These are phyloP conservation scores for Pseudocercospora macadamiae DNA, from an alignment of 2,329 filamentous ascomycete species.

Conservation along the genomic window DNA sequence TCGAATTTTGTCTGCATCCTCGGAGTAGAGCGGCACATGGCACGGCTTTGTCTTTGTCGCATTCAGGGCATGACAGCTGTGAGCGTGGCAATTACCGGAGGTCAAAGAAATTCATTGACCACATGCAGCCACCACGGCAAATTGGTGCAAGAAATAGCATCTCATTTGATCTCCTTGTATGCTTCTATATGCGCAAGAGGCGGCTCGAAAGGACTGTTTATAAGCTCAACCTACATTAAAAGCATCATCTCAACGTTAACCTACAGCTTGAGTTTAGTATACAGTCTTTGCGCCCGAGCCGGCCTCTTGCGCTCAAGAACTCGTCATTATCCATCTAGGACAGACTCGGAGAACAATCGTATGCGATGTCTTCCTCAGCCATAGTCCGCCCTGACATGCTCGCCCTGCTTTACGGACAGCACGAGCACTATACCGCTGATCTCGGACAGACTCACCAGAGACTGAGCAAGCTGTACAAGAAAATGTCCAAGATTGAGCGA, in stretches of 20 bases:
- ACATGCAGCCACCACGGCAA: slow-evolving; percentile 26
- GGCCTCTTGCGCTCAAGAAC: slow-evolving; percentile 28
- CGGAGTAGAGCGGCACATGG: background rate
- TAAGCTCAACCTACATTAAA: slow-evolving; percentile 6
- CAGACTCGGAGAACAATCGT: slow-evolving; percentile 12
- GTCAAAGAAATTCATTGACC: slow-evolving; percentile 32
- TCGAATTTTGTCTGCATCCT: background rate
- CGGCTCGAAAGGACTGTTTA: slow-evolving; percentile 21
- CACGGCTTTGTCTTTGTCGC: slow-evolving; percentile 29
- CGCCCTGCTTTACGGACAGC: slow-evolving; percentile 31
- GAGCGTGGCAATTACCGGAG: slow-evolving; percentile 25
- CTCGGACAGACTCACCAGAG: slow-evolving; percentile 33
- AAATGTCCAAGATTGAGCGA: slow-evolving; percentile 30
- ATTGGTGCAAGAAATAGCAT: slow-evolving; percentile 22
- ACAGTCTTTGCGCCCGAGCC: slow-evolving; percentile 25
- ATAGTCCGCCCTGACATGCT: slow-evolving; percentile 26
- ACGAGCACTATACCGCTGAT: slow-evolving; percentile 32
- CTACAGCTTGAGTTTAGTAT: slow-evolving; percentile 2
- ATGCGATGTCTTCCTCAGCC: slow-evolving; percentile 18
- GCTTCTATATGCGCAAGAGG: slow-evolving; percentile 24
- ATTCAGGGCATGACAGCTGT: slow-evolving; percentile 24
- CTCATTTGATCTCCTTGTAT: slow-evolving; percentile 22
- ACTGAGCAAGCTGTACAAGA: slow-evolving; percentile 35
- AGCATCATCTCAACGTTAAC: slow-evolving; percentile 8
- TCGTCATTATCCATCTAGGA: background rate